Evolutionary conservation across 129 eudicot species (phyloP), one percentile per base, ranked within the genome.

Genomic region (Rutidosis leptorrhynchoides): DNA sequence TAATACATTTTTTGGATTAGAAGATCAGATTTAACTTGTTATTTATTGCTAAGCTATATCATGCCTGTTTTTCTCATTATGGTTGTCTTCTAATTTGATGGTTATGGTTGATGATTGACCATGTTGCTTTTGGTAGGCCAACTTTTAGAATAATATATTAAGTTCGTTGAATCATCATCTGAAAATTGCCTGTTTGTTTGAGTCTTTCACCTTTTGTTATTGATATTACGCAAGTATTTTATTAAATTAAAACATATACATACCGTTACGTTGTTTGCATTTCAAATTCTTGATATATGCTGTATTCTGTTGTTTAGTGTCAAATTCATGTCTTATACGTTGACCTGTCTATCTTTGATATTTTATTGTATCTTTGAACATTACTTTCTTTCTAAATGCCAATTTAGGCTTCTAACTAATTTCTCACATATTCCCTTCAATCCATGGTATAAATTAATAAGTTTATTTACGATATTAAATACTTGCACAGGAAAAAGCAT

Each of bases 391-490:
- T 70, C 58, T 9, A 71, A 60, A 57, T 52, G 58, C 67, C 72
- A 71, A 71, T 10, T 33, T 77, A 43, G 58, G 29, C 77, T 71
- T 77, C 77, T 26, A 15, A 29, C 45, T n/a, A n/a, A n/a, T 17
- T 58, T 25, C 60, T 17, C 58, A 53, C 30, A 51, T 49, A 42
- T 37, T 16, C 16, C 45, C 16, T 16, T 37, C 32, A 28, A 15
- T 62, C 7, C 2, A 52, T 66, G 29, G 25, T 43, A 57, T 77
- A 77, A 37, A 11, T 37, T 37, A 17, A 71, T 71, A 53, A 7
- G 25, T 37, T 53, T 69, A 57, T 73, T 45, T 57, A 40, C 9
- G 32, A n/a, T 58, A 30, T 25, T 67, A 61, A 67, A 30, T 67
- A 40, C 27, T 46, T 29, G 8, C 68, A 33, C 20, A 79, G 81